These are phyloP conservation scores for Lentinula lateritia DNA, from an alignment of 768 basidiomycete species.

Conservation along the genomic window DNA sequence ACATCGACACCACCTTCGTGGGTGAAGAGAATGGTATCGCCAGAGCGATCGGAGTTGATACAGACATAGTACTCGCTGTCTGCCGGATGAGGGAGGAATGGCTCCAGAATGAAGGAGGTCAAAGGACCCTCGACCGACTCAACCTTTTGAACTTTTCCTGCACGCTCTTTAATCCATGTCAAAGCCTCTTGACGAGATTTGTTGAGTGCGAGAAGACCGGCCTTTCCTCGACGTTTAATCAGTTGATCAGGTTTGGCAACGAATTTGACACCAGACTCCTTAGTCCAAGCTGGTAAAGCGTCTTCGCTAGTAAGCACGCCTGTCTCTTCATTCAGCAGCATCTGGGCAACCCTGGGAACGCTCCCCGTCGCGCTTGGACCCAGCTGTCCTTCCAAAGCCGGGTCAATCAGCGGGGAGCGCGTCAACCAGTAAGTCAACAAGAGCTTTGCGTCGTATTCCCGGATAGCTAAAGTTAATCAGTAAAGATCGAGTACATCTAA, in stretches of 20 bases:
- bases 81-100: conserved; percentile 94
- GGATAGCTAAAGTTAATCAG: conserved; percentile 47
- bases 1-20: conserved; percentile 99
- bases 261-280: conserved; percentile 49
- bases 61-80: conserved; percentile 98
- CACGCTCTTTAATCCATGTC: conserved; percentile 80
- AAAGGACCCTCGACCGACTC: conserved; percentile 92
- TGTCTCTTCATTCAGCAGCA: conserved; percentile 76
- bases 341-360: conserved; percentile 75
- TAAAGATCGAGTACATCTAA: conserved; percentile 5
- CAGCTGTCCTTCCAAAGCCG: conserved; percentile 10
- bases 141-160: conserved; percentile 92
- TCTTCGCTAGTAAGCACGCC: conserved; percentile 40
- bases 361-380: conserved; percentile 31
- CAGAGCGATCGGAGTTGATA: conserved; percentile 92
- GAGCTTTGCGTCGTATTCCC: conserved; percentile 98
- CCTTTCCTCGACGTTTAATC: conserved; percentile 99
- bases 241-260: conserved; percentile 97
- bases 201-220: conserved; percentile 91
- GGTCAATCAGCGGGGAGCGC: conserved; percentile 71
- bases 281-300: conserved; percentile 5
- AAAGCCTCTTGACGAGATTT: conserved; percentile 86
- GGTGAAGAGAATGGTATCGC: conserved; percentile 96
- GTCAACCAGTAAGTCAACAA: conserved; percentile 96
- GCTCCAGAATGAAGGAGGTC: conserved; percentile 97